These are phyloP conservation scores for Zarea fungicola DNA, from an alignment of 2,329 filamentous ascomycete species.

Conservation along the genomic window DNA sequence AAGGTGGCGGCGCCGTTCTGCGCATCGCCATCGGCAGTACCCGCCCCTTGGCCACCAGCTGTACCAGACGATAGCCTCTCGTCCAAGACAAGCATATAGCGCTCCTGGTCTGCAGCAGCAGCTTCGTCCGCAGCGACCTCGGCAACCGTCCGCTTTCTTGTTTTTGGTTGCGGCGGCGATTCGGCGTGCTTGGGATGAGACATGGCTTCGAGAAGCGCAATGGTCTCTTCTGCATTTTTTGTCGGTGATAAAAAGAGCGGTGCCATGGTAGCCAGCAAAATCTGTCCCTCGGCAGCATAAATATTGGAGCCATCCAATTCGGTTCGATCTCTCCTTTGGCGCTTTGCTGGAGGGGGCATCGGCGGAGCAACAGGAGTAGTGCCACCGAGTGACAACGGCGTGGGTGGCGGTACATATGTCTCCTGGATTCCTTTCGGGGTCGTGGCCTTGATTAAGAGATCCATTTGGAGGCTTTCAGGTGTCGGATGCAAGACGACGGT, in stretches of 20 bases:
- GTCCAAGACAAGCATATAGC: constrained; percentile 89
- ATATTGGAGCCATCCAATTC: constrained; percentile 71
- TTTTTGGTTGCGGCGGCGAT: constrained; percentile 76
- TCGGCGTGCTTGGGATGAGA: constrained; percentile 73
- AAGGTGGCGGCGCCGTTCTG: constrained; percentile 68
- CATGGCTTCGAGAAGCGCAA: constrained; percentile 65
- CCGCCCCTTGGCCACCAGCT: constrained; percentile 51
- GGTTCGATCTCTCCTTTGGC: constrained; percentile 65
- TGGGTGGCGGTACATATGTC: constrained; percentile 52
- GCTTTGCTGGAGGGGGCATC: constrained; percentile 59
- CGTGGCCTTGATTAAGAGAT: constrained; percentile 69
- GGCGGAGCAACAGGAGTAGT: constrained; percentile 56
- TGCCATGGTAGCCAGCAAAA: constrained; percentile 67
- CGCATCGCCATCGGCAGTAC: constrained; percentile 64
- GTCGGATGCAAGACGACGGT: constrained; percentile 87
- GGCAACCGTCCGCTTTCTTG: constrained; percentile 85
- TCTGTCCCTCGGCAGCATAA: constrained; percentile 68
- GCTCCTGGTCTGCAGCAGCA: constrained; percentile 78
- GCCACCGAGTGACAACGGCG: constrained; percentile 55
- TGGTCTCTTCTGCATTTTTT: constrained; percentile 61
- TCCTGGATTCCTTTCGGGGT: constrained; percentile 54
- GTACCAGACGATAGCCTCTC: constrained; percentile 65
- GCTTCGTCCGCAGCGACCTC: constrained; percentile 95
- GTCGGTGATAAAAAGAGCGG: constrained; percentile 75
- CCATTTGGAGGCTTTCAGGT: constrained; percentile 64